A percentile compares a stretch with the other conserved stretches of the same genome.
Evolutionary conservation across 2,329 filamentous ascomycete species (phyloP).

Genomic region (Fusarium musae): DNA sequence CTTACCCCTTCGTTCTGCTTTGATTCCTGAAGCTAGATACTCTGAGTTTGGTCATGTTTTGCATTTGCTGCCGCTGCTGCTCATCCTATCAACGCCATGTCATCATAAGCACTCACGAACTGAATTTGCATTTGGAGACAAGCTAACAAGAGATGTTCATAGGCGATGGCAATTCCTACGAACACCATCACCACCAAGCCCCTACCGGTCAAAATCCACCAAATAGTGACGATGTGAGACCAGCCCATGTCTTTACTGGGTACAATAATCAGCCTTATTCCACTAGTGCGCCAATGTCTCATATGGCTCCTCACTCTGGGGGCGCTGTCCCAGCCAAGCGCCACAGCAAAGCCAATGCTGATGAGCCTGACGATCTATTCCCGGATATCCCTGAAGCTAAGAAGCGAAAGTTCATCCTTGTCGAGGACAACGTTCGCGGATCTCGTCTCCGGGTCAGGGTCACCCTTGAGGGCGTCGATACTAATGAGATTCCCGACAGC

Average conservation of each 20-base stretch:
- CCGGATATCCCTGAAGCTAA: conserved; percentile 89
- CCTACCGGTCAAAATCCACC: conserved; percentile 64
- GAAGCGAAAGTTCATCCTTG: conserved; percentile 95
- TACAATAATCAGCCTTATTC: conserved; percentile 73
- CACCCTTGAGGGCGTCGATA: conserved; percentile 91
- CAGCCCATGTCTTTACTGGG: conserved; percentile 77
- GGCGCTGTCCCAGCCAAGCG: conserved; percentile 52
- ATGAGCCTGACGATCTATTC: conserved; percentile 78
- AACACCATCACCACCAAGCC: conserved; percentile 74
- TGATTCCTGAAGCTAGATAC: conserved; percentile 22
- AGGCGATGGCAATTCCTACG: conserved; percentile 71
- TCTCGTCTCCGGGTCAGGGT: conserved; percentile 88
- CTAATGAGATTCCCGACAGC: conserved; percentile 94
- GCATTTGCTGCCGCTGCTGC: conserved; percentile 17
- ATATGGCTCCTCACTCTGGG: conserved; percentile 59
- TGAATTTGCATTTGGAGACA: conserved; percentile 23
- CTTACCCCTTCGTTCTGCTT: conserved; percentile 35
- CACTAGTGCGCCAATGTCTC: conserved; percentile 69
- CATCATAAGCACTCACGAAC: conserved; percentile 23
- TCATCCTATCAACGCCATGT: conserved; percentile 1
- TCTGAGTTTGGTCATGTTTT: conserved; percentile 28
- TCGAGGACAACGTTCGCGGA: conserved; percentile 86
- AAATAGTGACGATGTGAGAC: conserved; percentile 72
- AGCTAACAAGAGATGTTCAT: conserved; percentile 49
- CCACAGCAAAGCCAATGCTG: conserved; percentile 59